These are phyloP conservation scores for Ophiostoma himal-ulmi DNA, from an alignment of 2,329 filamentous ascomycete species.

Conservation along the genomic window DNA sequence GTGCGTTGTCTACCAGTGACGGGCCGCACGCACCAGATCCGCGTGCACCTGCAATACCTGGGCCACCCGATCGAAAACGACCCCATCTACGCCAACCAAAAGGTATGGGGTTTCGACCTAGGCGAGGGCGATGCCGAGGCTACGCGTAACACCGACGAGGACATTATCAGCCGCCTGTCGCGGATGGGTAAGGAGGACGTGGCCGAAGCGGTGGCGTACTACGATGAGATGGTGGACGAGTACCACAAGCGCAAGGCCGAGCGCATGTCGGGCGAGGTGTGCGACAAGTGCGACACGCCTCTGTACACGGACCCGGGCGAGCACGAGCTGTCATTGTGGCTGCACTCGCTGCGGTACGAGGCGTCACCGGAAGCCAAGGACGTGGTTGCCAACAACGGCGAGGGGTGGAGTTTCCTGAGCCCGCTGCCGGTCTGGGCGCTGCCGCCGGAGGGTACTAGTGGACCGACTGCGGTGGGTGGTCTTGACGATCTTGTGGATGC, in stretches of 20 bases:
- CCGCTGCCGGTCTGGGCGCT: constrained; percentile 80
- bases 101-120: constrained; percentile 79
- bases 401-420: constrained; percentile 75
- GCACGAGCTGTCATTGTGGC: constrained; percentile 87
- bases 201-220: constrained; percentile 84
- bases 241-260: constrained; percentile 90
- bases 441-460: constrained; percentile 65
- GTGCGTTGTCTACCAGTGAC: constrained; percentile 91
- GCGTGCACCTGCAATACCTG: constrained; percentile 89
- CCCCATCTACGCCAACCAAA: constrained; percentile 92
- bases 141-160: constrained; percentile 70
- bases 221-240: constrained; percentile 85
- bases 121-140: constrained; percentile 62
- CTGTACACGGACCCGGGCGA: constrained; percentile 87
- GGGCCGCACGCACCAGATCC: constrained; percentile 87
- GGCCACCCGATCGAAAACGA: constrained; percentile 96
- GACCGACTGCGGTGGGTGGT: constrained; percentile 61
- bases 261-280: constrained; percentile 81
- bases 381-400: not conserved
- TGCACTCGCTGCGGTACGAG: constrained; percentile 87
- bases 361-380: constrained; percentile 60
- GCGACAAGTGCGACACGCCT: constrained; percentile 75
- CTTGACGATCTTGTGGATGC: constrained; percentile 56
- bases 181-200: constrained; percentile 93
- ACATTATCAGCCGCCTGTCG: constrained; percentile 77